Evolutionary conservation across 441 rosid species (phyloP).

Genomic region (Arabidopsis hybrid): DNA sequence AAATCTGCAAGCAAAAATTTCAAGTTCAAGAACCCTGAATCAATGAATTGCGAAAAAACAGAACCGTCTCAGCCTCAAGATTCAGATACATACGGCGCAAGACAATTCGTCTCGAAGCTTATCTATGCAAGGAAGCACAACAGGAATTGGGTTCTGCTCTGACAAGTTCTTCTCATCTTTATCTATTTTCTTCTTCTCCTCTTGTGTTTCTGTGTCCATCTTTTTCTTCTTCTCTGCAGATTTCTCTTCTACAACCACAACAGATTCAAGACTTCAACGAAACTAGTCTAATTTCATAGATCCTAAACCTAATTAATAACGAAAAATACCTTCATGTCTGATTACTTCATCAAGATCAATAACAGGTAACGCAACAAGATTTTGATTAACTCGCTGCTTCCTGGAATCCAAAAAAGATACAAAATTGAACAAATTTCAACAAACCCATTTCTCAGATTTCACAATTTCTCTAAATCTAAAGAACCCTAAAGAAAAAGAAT

Average conservation of each 20-base stretch:
- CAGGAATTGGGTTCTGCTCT: constrained; percentile 45
- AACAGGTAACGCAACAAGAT: constrained; percentile 52
- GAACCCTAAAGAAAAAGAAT: constrained; percentile 14
- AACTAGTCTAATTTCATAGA: not conserved
- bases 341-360: constrained; percentile 65
- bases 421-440: not conserved
- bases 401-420: constrained; percentile 40
- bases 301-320: not conserved
- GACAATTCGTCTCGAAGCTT: constrained; percentile 92
- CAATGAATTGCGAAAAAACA: not conserved
- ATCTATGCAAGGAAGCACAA: constrained; percentile 67
- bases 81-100: constrained; percentile 74
- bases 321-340: constrained; percentile 51
- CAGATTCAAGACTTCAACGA: not conserved
- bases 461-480: constrained; percentile 1
- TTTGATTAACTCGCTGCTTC: constrained; percentile 66
- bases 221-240: constrained; percentile 51
- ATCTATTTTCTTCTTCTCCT: constrained; percentile 43
- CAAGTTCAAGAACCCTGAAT: not conserved
- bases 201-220: constrained; percentile 29
- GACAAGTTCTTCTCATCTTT: constrained; percentile 40
- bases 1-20: constrained; percentile 60
- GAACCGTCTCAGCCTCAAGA: not conserved
- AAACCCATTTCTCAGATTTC: constrained; percentile 1
- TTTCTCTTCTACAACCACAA: constrained; percentile 27